Conservation (phyloP, 768 basidiomycete species). For the Tulasnella sp. region DNA sequence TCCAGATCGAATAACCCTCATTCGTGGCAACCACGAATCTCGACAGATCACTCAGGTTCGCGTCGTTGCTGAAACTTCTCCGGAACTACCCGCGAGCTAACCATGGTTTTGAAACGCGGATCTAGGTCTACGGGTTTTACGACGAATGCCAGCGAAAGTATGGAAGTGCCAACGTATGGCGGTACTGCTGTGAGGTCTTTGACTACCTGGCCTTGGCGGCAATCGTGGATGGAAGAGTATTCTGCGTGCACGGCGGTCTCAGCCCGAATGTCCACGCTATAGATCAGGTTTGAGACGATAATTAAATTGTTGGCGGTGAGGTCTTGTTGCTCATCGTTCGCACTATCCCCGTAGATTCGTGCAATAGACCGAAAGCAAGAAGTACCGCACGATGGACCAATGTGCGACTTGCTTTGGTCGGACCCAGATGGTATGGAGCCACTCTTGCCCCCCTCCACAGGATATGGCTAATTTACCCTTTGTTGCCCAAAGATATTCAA, state of each 20-base stretch:
- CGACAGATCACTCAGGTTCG: conserved; percentile 82
- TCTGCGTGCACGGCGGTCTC: conserved; percentile 95
- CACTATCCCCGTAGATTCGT: conserved; percentile 56
- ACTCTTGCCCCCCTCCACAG: neutral
- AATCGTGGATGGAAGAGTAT: conserved; percentile 94
- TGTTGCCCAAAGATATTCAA: conserved; percentile 59
- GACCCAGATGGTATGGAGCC: conserved; percentile 82
- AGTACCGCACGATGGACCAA: conserved; percentile 96
- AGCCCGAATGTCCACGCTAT: conserved; percentile 82
- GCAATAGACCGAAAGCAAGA: conserved; percentile 94
- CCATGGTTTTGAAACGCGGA: neutral
- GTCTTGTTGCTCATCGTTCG: neutral
- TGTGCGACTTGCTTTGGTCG: conserved; percentile 99
- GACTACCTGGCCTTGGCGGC: conserved; percentile 94
- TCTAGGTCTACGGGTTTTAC: conserved; percentile 75
- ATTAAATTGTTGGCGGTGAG: neutral
- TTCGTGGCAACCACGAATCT: conserved; percentile 96
- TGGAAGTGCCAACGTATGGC: conserved; percentile 89
- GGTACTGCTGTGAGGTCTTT: conserved; percentile 98
- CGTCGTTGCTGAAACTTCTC: conserved; percentile 28
- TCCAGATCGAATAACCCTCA: conserved; percentile 94
- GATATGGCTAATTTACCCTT: neutral
- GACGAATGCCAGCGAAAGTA: conserved; percentile 98
- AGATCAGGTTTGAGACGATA: conserved; percentile 75
- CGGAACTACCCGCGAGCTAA: conserved; percentile 27